Conservation (phyloP, 768 basidiomycete genomes). For the Psilocybe cyanescens region DNA sequence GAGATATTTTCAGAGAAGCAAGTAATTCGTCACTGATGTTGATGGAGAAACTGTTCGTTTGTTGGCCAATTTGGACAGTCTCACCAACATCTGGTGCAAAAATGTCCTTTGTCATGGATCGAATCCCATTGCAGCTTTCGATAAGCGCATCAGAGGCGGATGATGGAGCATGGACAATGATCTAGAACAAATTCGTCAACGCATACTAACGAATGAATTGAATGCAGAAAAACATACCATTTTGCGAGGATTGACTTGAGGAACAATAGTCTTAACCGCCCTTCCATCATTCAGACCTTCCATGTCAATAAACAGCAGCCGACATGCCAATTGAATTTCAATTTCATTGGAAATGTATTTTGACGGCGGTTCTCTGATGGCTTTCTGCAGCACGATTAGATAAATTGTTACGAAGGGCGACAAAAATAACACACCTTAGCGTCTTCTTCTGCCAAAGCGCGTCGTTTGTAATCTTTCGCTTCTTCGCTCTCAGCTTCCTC, state of each 20-base stretch:
- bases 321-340: conserved; percentile 83
- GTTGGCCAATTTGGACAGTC: conserved; percentile 89
- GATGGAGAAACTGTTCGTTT: conserved; percentile 93
- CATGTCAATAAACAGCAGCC: conserved; percentile 91
- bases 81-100: conserved; percentile 80
- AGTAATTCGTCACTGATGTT: conserved; percentile 91
- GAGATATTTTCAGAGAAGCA: conserved; percentile 79
- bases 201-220: neutral
- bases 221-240: conserved; percentile 57
- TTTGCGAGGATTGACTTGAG: conserved; percentile 95
- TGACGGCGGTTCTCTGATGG: conserved; percentile 83
- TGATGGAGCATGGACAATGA: conserved; percentile 81
- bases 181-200: conserved; percentile 47
- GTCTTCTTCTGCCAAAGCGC: conserved; percentile 77
- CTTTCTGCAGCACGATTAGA: conserved; percentile 49
- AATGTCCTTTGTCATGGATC: conserved; percentile 92
- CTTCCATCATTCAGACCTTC: conserved; percentile 97
- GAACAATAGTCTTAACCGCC: conserved; percentile 94
- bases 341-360: conserved; percentile 83
- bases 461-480: conserved; percentile 68
- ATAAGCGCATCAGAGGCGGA: conserved; percentile 74
- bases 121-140: conserved; percentile 79
- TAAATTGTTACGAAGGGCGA: conserved; percentile 6
- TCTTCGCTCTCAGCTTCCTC: conserved; percentile 89
- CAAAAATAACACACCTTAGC: conserved; percentile 57